phyloP scores from a whole-genome alignment of 2,329 filamentous ascomycete genomes.

The Exophiala xenobiotica region DNA sequence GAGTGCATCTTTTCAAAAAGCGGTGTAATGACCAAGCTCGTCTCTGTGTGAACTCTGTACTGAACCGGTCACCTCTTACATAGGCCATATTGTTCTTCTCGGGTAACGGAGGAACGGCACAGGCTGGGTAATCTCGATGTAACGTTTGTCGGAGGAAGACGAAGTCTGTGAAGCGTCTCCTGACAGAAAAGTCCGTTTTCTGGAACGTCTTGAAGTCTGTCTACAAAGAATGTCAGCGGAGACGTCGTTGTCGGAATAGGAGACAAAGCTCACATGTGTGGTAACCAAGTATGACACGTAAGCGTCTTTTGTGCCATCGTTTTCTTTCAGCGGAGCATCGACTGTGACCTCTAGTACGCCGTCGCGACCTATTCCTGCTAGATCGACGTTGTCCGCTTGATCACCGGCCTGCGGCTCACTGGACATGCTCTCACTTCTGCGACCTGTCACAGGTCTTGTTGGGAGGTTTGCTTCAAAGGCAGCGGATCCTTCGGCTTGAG shows the following conservation, averaged over 20 bases:
- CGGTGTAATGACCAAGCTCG: conserved; percentile 87
- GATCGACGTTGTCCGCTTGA: conserved; percentile 56
- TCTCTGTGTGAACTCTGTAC: conserved; percentile 83
- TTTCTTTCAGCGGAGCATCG: conserved; percentile 83
- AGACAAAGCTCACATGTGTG: conserved; percentile 66
- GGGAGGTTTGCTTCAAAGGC: conserved; percentile 23
- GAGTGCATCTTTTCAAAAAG: conserved; percentile 79
- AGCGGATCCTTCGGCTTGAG: conserved; percentile 44
- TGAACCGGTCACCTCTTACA: conserved; percentile 93
- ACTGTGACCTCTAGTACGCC: conserved; percentile 84
- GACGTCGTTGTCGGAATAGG: background rate
- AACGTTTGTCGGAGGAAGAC: conserved; percentile 93
- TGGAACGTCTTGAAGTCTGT: conserved; percentile 94
- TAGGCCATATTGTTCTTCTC: conserved; percentile 99
- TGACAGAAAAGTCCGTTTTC: conserved; percentile 72
- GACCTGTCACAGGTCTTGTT: conserved; percentile 40
- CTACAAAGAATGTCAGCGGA: conserved; percentile 46
- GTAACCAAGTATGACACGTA: conserved; percentile 96
- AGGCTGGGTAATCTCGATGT: conserved; percentile 81
- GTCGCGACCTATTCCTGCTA: conserved; percentile 63
- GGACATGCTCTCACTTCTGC: conserved; percentile 48
- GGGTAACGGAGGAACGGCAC: conserved; percentile 88
- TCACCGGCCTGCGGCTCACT: conserved; percentile 50
- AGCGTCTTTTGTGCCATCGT: conserved; percentile 92
- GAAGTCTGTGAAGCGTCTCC: conserved; percentile 95